Base-by-base conservation (phyloP, 75 land plant species). In the Pinus taeda region DNA sequence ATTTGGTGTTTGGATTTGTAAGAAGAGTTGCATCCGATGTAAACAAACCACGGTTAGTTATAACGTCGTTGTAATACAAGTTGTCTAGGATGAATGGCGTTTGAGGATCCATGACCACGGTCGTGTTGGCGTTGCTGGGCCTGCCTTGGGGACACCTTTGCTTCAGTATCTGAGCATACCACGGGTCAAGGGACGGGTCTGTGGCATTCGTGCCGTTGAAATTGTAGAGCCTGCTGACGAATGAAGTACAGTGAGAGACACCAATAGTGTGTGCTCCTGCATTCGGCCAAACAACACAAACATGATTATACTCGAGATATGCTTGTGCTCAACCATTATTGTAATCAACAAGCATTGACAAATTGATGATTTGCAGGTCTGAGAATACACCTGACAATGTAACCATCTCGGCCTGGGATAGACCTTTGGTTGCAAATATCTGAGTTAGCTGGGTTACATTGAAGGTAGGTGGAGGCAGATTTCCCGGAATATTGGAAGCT, bases 361-460 rank as follows among this genome's bases (percentile, higher is more conserved):
- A n/a, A n/a, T n/a, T 4, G 7, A 21, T 8, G 57, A 1, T 7
- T 9, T 57, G 3, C 5, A 3, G 72, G 8, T 15, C 11, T 9
- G 20, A 56, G 55, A 56, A 4, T 15, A 57, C 73, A 78, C 83
- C 83, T 22, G 95, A 90, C 66, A 93, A 89, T 33, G 78, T 74
- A 20, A 93, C 93, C 67, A 91, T 81, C 77, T 93, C 93, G 18
- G 81, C 71, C 15, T 76, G 30, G 12, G 85, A 65, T 9, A 93
- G 83, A 3, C 85, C 87, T 64, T 88, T 88, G 62, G 77, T 22
- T 18, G 59, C 80, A 73, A 93, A 93, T 57, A 78, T 77, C 15
- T 74, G 69, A 53, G 88, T 73, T 60, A 91, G 83, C 42, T 83
- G 62, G 73, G 80, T 76, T 4, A 88, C 57, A 57, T 76, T 88